Evolutionary conservation across 768 basidiomycete genomes (phyloP), one percentile per base, ranked within the genome.

Genomic region (Vararia minispora): DNA sequence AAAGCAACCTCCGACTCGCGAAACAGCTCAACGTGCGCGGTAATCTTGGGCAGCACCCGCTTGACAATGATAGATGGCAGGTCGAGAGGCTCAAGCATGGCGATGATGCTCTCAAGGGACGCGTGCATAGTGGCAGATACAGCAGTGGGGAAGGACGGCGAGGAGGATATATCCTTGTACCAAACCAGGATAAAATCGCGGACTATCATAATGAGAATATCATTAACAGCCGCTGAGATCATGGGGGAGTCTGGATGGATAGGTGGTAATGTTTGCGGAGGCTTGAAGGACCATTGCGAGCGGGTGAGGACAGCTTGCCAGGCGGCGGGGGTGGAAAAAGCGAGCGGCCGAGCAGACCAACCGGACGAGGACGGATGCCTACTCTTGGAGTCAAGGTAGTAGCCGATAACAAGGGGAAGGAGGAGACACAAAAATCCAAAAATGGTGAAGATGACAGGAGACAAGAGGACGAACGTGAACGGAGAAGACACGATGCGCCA

Each of bases 301-400:
- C 90, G 76, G 31, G 75, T 89, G 35, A 86, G 66, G 33, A 88
- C 83, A 0, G 81, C 89, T 52, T 91, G 86, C 91, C 91, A 95
- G 23, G 90, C 91, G 40, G 91, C 88, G 18, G 89, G 87, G 3
- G 89, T 89, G 4, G 88, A 87, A 64, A 95, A 94, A 3, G 75
- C 71, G 33, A 91, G 68, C 0, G 86, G 86, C 25, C 76, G 72
- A 13, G 86, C 78, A 0, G 79, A 75, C 40, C 63, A 60, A 8
- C 60, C 58, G n/a, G 79, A 62, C 29, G 58, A 58, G 28, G 65
- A 62, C n/a, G 39, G 47, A 9, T 46, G 41, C 21, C 59, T 51
- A 18, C 53, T 47, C 23, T 53, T 67, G 6, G 64, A 54, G 54
- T 86, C 84, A 42, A 85, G 63, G 35, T 63, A 52, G 58, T 75